Percentiles rank a stretch among this genome's conserved stretches.
Evolutionary conservation across 2,329 filamentous ascomycete species (phyloP).

Genomic region (Aspergillus melleus): DNA sequence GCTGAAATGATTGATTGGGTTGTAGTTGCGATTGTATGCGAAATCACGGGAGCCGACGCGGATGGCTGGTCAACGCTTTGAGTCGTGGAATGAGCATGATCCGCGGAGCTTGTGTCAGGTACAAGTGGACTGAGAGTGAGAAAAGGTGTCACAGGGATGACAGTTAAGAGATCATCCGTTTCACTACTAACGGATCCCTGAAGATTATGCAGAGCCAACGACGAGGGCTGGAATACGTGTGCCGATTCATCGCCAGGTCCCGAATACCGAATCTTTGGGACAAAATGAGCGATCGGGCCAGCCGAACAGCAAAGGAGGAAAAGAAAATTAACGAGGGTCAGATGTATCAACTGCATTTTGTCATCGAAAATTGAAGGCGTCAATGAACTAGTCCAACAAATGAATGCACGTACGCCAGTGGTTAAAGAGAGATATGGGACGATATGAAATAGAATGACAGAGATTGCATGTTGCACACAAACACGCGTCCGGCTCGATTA

Average conservation of each 20-base stretch:
- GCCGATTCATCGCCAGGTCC: neutral
- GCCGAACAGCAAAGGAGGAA: conserved; percentile 2
- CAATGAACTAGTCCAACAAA: neutral
- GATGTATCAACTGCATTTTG: conserved; percentile 1
- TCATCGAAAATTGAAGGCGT: neutral
- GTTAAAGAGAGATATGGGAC: neutral
- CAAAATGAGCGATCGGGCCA: conserved; percentile 2
- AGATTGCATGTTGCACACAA: neutral
- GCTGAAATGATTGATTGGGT: neutral
- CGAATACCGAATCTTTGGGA: neutral
- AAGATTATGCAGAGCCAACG: neutral
- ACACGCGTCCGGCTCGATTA: neutral
- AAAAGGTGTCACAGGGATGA: neutral
- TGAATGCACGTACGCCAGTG: neutral
- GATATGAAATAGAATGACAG: neutral
- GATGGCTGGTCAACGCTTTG: neutral
- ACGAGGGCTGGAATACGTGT: neutral
- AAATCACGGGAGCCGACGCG: neutral
- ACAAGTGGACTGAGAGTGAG: neutral
- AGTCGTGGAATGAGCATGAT: neutral
- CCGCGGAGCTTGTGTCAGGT: neutral
- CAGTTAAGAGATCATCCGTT: neutral
- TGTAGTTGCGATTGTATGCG: neutral
- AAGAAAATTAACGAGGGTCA: neutral
- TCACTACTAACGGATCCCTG: neutral